Evolutionary conservation across 306 rosid species (phyloP), one percentile per base, ranked within the genome.

Genomic region (Sechiopsis laciniata): DNA sequence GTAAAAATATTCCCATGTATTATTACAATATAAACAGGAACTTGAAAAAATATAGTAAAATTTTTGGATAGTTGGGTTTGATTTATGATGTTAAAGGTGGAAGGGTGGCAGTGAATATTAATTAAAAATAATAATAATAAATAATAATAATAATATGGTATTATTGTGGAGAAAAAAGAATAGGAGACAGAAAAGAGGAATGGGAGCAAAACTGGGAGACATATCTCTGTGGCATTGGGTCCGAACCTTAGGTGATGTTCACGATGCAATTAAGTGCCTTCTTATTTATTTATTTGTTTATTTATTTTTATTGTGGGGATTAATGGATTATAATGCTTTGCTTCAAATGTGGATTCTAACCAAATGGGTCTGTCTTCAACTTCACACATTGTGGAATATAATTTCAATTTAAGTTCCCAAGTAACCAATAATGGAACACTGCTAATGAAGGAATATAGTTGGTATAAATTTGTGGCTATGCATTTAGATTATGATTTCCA

Each of bases 181-280:
- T 55, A 77, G 79, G 63, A 72, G 75, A 76, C 79, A 84, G 81
- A 83, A 85, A 77, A 79, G 81, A 87, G 80, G 74, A 76, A 72
- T 55, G 81, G 42, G 89, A 77, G 72, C 74, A 76, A 85, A 83
- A 68, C 61, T 63, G 55, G 78, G 80, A 75, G 81, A 87, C 82
- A 85, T 75, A 85, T 75, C 61, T 72, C 73, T 81, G 80, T 64
- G 83, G 77, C 84, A 85, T 12, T 82, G 87, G 87, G 84, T 75
- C 86, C 89, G 67, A 78, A 62, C 65, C 71, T 20, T 51, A 35
- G 79, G 70, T 59, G 67, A 79, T 83, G 87, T 76, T 83, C 75
- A 55, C 57, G 65, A 74, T 74, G 57, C 83, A 79, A 51, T 76
- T 78, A 81, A 74, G 74, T 86, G 81, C 73, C 12, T 71, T 82